Evolutionary conservation across 1,284 basidiomycete genomes (phyloP), one percentile per base, ranked within the genome.

Genomic region (Peniophora sp.): DNA sequence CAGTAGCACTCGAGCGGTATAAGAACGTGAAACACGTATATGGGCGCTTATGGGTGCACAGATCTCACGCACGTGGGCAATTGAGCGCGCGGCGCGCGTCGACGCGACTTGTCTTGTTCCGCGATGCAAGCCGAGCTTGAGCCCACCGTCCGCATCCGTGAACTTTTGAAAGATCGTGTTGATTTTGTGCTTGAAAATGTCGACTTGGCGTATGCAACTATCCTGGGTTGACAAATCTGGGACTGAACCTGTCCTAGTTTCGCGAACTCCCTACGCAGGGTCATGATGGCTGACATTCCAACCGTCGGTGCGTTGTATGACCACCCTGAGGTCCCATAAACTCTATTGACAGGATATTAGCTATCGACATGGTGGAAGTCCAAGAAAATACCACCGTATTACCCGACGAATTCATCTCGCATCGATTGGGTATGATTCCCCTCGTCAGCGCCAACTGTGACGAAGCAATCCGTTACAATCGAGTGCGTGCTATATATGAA

Each of bases 331-430:
- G 37, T 41, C n/a, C 15, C 5, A 15, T 20, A 20, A 18, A 11
- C 47, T 49, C 50, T 52, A 51, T 45, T 57, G 49, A 42, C 44
- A 51, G n/a, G n/a, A n/a, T n/a, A n/a, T n/a, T 58, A 92, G 96
- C 95, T 23, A 98, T 99, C 60, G 97, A 99, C 72, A 86, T 96
- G 70, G 96, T 99, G 2, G 91, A 96, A 65, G 88, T 99, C 58
- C 78, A 88, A 56, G 81, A 81, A 52, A 99, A 99, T 66, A 96
- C 93, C 8, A 87, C 90, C 0, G 95, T 98, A 3, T 71, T 99
- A 32, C 91, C 96, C 1, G 97, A 99, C 69, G 97, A 99, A 71
- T 97, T 97, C 72, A 86, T 99, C 54, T 92, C 94, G 0, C 97
- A 99, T 68, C 82, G 97, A 43, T 74, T 99, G 22, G 97, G 97